These are phyloP conservation scores for Rhizopogon roseolus DNA, from an alignment of 768 basidiomycete genomes.

Conservation along the genomic window DNA sequence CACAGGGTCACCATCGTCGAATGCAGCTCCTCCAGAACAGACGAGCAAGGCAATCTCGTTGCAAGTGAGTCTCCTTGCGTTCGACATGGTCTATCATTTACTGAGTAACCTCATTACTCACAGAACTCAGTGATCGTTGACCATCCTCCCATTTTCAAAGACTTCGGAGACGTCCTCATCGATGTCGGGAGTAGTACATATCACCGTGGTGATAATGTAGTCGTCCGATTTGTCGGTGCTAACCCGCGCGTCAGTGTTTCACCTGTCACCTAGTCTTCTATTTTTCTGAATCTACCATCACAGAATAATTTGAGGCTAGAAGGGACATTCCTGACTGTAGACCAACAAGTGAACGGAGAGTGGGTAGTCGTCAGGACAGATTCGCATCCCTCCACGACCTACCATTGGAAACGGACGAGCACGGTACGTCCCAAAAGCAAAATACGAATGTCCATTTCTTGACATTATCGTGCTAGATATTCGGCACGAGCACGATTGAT, in stretches of 20 bases:
- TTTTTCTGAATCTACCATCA: not conserved
- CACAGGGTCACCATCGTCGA: slow-evolving; percentile 48
- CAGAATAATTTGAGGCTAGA: slow-evolving; percentile 78
- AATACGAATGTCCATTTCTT: not conserved
- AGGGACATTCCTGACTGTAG: slow-evolving; percentile 66
- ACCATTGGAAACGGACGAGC: slow-evolving; percentile 57
- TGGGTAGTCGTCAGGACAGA: slow-evolving; percentile 66
- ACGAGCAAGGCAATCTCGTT: slow-evolving; percentile 64
- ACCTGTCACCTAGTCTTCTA: not conserved
- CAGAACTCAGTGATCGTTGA: slow-evolving; percentile 65
- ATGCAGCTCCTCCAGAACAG: slow-evolving; percentile 60
- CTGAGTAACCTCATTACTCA: not conserved
- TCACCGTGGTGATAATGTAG: slow-evolving; percentile 51
- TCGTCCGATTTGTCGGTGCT: slow-evolving; percentile 66
- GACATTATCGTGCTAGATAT: slow-evolving; percentile 31
- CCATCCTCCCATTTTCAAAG: slow-evolving; percentile 46
- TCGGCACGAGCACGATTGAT: slow-evolving; percentile 60
- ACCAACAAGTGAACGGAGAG: slow-evolving; percentile 39
- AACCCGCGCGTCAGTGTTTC: slow-evolving; percentile 59
- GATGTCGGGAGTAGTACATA: slow-evolving; percentile 53
- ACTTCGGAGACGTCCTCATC: slow-evolving; percentile 56
- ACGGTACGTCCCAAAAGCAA: slow-evolving; percentile 31
- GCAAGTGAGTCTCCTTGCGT: slow-evolving; percentile 35
- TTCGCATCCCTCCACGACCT: slow-evolving; percentile 74
- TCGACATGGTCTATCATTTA: not conserved